phyloP scores from a whole-genome alignment of 352 stramenopile species.

The Phytophthora ramorum region DNA sequence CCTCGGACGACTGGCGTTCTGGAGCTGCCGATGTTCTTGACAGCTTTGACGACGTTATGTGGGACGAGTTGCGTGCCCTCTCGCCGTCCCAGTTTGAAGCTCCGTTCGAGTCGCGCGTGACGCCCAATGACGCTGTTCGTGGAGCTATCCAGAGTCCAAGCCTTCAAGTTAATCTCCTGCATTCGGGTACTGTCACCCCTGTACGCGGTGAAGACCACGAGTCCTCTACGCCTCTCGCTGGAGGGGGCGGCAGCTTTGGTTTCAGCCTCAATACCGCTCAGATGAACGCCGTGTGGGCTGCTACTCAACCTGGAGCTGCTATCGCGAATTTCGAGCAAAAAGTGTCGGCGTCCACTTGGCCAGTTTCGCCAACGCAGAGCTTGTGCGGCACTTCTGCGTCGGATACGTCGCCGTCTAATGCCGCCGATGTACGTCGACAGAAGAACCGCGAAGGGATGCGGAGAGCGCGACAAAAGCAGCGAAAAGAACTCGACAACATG shows the following conservation, averaged over 20 bases:
- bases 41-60: conserved; percentile 19
- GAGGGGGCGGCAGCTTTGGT: background rate
- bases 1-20: conserved; percentile 1
- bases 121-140: conserved; percentile 8
- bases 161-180: background rate
- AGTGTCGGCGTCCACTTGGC: background rate
- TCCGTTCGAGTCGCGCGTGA: conserved; percentile 5
- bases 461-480: conserved; percentile 36
- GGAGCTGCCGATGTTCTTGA: conserved; percentile 12
- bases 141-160: conserved; percentile 4
- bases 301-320: background rate
- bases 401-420: background rate
- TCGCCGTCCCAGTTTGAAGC: background rate
- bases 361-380: background rate
- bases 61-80: conserved; percentile 19
- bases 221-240: background rate
- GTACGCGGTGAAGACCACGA: background rate
- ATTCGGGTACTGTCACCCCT: background rate
- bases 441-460: conserved; percentile 60
- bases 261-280: background rate
- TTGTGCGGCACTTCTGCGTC: background rate
- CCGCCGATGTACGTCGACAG: conserved; percentile 29
- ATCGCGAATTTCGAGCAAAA: conserved; percentile 1
- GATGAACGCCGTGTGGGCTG: conserved; percentile 10
- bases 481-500: conserved; percentile 44